phyloP scores from a whole-genome alignment of 1,139 yeast species.

The Debaryomyces psychrophilus region DNA sequence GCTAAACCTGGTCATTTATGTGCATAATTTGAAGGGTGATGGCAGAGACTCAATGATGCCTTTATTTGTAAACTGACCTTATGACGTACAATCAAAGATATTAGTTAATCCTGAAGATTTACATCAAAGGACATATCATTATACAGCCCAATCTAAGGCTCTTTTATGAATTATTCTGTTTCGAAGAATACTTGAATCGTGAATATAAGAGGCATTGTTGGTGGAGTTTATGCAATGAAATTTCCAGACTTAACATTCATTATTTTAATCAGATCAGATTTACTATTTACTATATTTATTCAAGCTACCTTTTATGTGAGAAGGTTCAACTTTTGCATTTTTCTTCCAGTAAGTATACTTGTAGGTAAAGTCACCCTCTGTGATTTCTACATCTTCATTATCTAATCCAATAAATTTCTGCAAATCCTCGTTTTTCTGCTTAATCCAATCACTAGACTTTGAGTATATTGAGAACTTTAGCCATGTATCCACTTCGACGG shows the following conservation, averaged over 20 bases:
- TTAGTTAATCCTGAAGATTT: constrained; percentile 25
- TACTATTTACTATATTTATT: constrained; percentile 1
- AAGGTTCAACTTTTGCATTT: constrained; percentile 11
- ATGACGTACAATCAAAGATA: constrained; percentile 33
- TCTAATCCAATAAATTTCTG: constrained; percentile 42
- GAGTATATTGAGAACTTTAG: constrained; percentile 39
- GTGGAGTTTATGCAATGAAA: constrained; percentile 41
- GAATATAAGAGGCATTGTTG: constrained; percentile 26
- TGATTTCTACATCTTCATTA: constrained; percentile 38
- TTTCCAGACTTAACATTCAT: constrained; percentile 36
- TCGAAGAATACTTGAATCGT: constrained; percentile 58
- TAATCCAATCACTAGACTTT: constrained; percentile 37
- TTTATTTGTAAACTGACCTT: constrained; percentile 37
- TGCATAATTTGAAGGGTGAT: constrained; percentile 44
- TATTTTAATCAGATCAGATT: constrained; percentile 18
- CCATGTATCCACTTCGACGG: constrained; percentile 68
- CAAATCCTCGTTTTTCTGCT: constrained; percentile 38
- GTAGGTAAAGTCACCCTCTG: constrained; percentile 54
- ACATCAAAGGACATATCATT: constrained; percentile 62
- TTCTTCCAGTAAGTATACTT: constrained; percentile 55
- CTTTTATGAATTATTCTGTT: constrained; percentile 80
- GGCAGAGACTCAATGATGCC: constrained; percentile 42
- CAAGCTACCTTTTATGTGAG: neutral
- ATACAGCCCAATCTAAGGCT: constrained; percentile 88
- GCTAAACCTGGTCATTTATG: constrained; percentile 32